phyloP scores from a whole-genome alignment of 1,284 basidiomycete species.

The Termitomyces sp. region DNA sequence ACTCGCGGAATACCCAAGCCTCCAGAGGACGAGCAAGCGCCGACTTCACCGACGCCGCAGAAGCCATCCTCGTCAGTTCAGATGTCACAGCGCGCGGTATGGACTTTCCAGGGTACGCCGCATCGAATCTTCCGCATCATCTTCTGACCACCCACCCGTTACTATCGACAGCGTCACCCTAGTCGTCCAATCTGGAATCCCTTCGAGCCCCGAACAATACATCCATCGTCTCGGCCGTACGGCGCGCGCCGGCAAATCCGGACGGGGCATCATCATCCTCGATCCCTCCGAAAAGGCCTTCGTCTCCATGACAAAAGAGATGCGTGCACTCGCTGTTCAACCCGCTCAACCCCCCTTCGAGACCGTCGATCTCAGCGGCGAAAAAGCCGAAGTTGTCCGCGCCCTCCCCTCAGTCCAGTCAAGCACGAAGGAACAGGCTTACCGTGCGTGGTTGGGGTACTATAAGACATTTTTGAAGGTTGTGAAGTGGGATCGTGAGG shows the following conservation, averaged over 20 bases:
- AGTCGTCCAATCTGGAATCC: slow-evolving; percentile 71
- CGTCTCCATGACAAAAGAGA: slow-evolving; percentile 34
- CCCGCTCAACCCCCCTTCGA: slow-evolving; percentile 15
- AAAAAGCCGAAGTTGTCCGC: slow-evolving; percentile 16
- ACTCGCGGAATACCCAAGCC: slow-evolving; percentile 41
- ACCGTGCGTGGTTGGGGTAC: slow-evolving; percentile 55
- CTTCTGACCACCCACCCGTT: background rate
- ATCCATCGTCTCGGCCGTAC: slow-evolving; percentile 91
- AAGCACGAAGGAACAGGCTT: slow-evolving; percentile 45
- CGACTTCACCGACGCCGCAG: slow-evolving; percentile 42
- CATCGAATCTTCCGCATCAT: slow-evolving; percentile 25
- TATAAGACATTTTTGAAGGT: slow-evolving; percentile 43
- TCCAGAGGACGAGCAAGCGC: slow-evolving; percentile 44
- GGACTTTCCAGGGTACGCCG: slow-evolving; percentile 76
- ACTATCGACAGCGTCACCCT: slow-evolving; percentile 39
- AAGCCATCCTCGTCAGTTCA: slow-evolving; percentile 72
- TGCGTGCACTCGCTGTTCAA: slow-evolving; percentile 38
- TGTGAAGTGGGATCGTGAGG: slow-evolving; percentile 36
- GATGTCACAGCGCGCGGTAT: slow-evolving; percentile 91
- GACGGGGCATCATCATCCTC: slow-evolving; percentile 40
- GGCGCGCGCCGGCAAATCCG: slow-evolving; percentile 76
- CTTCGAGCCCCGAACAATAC: slow-evolving; percentile 77
- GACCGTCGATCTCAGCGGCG: slow-evolving; percentile 5
- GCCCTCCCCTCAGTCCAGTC: slow-evolving; percentile 25
- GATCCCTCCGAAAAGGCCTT: slow-evolving; percentile 44